Percentiles rank a stretch among this genome's conserved stretches.
These are phyloP conservation scores for Sodiomyces alkalinus DNA, from an alignment of 2,329 filamentous ascomycete genomes.

Conservation along the genomic window DNA sequence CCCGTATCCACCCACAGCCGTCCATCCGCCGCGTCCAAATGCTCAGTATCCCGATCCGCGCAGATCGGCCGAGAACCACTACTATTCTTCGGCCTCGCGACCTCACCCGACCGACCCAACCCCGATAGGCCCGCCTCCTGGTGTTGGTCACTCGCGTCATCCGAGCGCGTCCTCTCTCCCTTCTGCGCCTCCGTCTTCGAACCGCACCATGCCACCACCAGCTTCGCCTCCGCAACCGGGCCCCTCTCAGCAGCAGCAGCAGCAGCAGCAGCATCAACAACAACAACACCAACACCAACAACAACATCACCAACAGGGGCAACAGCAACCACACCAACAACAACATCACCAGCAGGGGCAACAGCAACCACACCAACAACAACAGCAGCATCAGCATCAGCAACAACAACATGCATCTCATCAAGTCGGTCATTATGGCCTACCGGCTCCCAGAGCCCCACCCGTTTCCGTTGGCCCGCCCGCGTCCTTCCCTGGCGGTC, in stretches of 20 bases:
- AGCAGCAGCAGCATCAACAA: constrained; percentile 15
- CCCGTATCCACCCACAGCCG: constrained; percentile 6
- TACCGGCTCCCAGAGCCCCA: constrained; percentile 30
- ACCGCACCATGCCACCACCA: constrained; percentile 30
- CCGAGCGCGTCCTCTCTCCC: constrained; percentile 29
- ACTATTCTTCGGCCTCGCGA: constrained; percentile 20
- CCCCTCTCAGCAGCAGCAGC: constrained; percentile 14
- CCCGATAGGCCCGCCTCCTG: constrained; percentile 14
- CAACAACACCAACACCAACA: constrained; percentile 16
- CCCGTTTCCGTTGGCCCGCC: constrained; percentile 26
- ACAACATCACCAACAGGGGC: no score
- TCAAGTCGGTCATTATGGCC: constrained; percentile 23
- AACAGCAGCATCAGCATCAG: constrained; percentile 15
- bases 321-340: no score
- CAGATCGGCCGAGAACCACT: constrained; percentile 27
- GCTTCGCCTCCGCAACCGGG: constrained; percentile 26
- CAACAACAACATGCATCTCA: constrained; percentile 15
- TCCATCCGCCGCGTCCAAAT: constrained; percentile 6
- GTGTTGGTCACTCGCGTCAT: constrained; percentile 23
- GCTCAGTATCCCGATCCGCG: constrained; percentile 18
- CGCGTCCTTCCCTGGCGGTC: constrained; percentile 29
- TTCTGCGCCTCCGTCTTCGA: constrained; percentile 17
- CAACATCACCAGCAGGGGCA: no score
- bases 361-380: no score
- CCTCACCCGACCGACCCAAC: constrained; percentile 16